Evolutionary conservation across 495 filamentous ascomycete species (phyloP), one percentile per base, ranked within the genome.

Genomic region (Lepidopterella palustris): DNA sequence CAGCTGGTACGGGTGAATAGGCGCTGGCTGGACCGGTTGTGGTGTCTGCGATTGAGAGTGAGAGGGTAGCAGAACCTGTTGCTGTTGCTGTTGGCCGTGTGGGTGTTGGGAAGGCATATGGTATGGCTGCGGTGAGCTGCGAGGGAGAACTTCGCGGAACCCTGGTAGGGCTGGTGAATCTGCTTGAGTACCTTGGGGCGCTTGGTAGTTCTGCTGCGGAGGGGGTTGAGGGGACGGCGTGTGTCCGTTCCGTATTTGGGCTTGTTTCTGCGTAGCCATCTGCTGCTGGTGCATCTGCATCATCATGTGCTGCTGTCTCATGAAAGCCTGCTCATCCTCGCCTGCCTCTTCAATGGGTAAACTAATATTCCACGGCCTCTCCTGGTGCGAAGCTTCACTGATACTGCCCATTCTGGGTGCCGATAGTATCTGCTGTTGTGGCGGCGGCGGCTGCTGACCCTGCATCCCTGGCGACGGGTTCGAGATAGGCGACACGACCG

Each of bases 351-450:
- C 60, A 21, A 67, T 25, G 26, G 59, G 53, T 25, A 63, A 23
- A 24, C 28, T 54, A 31, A 54, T 40, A 45, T 63, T 60, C 60
- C 60, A 67, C 23, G 57, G 57, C 20, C 58, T 52, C 42, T 67
- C 64, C 18, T 58, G 57, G 18, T 60, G 42, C 27, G 57, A 48
- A 3, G 45, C 40, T 55, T 67, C 64, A 0, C 51, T 35, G 1
- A 67, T 67, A 39, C 64, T 67, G 24, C 55, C 62, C 64, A 67
- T 67, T 40, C 64, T 42, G 45, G 15, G 51, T 42, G 35, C 35
- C 18, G 35, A n/a, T 47, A 45, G 62, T 50, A 21, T 11, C 5
- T 55, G 39, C 21, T 31, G 53, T 24, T 58, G 58, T 23, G 29
- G 40, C 18, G 31, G 55, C 32, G 40, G 24, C 10, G 52, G 52